Evolutionary conservation across 202 grass and related monocot genomes (phyloP).

Genomic region (Bolboschoenoplectus hybrid): DNA sequence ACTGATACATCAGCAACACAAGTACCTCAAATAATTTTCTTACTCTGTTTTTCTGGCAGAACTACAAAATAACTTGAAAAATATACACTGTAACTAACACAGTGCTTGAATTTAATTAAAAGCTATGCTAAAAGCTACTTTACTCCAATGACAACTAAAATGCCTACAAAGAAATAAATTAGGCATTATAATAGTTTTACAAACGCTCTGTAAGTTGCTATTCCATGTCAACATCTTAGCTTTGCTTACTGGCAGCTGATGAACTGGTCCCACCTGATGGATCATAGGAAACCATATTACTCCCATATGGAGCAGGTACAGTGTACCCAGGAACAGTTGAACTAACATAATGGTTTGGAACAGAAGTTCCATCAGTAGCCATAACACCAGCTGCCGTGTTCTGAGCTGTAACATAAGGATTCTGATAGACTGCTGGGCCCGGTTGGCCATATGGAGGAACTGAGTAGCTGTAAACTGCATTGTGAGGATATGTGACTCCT

Average conservation of each 20-base stretch:
- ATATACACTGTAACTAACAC: conserved; percentile 15
- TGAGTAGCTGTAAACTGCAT: conserved; percentile 49
- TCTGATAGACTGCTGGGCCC: conserved; percentile 44
- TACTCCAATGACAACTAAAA: neutral
- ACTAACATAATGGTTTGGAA: conserved; percentile 35
- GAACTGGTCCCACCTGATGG: conserved; percentile 46
- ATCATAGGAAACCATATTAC: conserved; percentile 47
- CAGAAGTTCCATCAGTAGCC: conserved; percentile 42
- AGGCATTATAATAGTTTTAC: neutral
- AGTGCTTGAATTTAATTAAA: conserved; percentile 14
- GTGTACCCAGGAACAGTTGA: conserved; percentile 38
- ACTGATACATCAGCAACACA: neutral
- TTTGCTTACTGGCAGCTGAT: conserved; percentile 29
- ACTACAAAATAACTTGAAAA: neutral
- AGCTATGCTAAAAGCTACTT: conserved; percentile 6
- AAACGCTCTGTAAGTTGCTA: neutral
- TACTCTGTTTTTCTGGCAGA: neutral
- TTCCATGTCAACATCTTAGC: neutral
- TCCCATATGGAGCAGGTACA: conserved; percentile 41
- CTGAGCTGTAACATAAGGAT: conserved; percentile 46
- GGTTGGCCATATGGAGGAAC: conserved; percentile 51
- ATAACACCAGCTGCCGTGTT: conserved; percentile 33
- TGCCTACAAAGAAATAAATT: neutral
- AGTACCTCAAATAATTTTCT: neutral
- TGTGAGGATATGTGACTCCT: conserved; percentile 25